Base-by-base conservation (phyloP, 768 basidiomycete genomes). In the Lepiota subincarnata region DNA sequence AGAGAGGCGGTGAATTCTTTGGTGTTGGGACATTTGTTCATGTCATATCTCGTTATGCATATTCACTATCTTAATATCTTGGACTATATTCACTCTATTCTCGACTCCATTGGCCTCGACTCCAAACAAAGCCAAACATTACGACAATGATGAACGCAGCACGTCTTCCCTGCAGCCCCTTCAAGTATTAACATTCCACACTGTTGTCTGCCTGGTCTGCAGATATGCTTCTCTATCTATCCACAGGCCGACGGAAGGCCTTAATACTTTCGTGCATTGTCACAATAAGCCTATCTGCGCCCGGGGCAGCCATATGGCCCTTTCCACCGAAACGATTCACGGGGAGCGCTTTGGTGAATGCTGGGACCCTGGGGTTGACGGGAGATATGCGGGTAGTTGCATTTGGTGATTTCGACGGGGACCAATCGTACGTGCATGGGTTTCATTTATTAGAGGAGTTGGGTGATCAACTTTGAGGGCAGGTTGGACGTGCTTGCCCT, bases 401-500 rank as follows among this genome's bases (percentile, higher is more conserved):
- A 6, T 90, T 92, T 61, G 97, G 94, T 28, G 96, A 99, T 72
- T 96, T 95, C 68, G 84, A 98, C 66, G 94, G 91, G 4, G 93
- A 98, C 68, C 94, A 98, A 66, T 89, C 90, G 93, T 97, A 66
- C 65, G 90, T 72, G 4, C 37, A n/a, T n/a, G n/a, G n/a, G 36
- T 46, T 5, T 20, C 2, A 36, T 16, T 45, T n/a, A 28, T 28
- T 6, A 45, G 14, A 40, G 48, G 14, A 24, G 22, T 31, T 22
- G 24, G 19, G 52, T 34, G 28, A 41, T 51, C 55, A 48, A 47
- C 11, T 26, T 24, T 36, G 47, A 50, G 20, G 22, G 34, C 61
- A 97, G 94, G 60, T 66, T 92, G 57, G 95, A 98, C 69, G 70
- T 93, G 3, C 71, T 98, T 40, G 75, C 81, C n/a, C 73, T 97